Evolutionary conservation across 2,329 filamentous ascomycete species (phyloP).

Genomic region (Aureobasidium vineae): DNA sequence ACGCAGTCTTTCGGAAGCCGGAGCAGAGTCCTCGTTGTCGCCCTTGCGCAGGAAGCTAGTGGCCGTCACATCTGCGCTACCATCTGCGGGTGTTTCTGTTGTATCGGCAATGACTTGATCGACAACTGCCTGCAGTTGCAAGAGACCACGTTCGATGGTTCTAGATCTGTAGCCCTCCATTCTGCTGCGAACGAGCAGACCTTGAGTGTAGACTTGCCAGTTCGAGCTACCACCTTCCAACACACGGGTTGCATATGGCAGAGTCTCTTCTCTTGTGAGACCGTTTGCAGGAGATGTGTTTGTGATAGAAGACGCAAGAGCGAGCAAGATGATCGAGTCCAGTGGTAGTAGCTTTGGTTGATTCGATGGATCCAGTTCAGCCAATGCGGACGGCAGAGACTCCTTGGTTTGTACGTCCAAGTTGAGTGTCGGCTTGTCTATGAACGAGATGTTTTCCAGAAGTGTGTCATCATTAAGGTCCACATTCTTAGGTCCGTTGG

Average conservation of each 20-base stretch:
- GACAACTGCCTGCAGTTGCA: conserved; percentile 92
- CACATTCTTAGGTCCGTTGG: conserved; percentile 53
- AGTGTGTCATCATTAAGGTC: conserved; percentile 90
- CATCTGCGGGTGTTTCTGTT: conserved; percentile 38
- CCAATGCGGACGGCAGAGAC: conserved; percentile 60
- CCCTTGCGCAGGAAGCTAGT: conserved; percentile 79
- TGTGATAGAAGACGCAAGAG: conserved; percentile 77
- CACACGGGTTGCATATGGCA: conserved; percentile 87
- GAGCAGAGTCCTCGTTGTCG: conserved; percentile 73
- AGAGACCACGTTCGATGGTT: conserved; percentile 81
- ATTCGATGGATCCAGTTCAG: conserved; percentile 67
- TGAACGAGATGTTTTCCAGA: conserved; percentile 81
- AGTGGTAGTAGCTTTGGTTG: conserved; percentile 80
- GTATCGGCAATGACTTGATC: conserved; percentile 94
- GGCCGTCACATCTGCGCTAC: conserved; percentile 47
- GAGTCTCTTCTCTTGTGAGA: conserved; percentile 86
- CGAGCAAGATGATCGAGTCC: conserved; percentile 84
- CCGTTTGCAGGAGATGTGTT: conserved; percentile 83
- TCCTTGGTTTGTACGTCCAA: conserved; percentile 48
- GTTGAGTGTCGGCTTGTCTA: conserved; percentile 47
- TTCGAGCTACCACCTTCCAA: conserved; percentile 87
- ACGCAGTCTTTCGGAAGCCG: conserved; percentile 69
- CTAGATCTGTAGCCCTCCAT: conserved; percentile 85
- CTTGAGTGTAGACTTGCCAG: conserved; percentile 98
- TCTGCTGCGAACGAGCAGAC: conserved; percentile 80